Base-by-base conservation (phyloP, 148 eudicot genomes). In the Vaccinium corymbosum region DNA sequence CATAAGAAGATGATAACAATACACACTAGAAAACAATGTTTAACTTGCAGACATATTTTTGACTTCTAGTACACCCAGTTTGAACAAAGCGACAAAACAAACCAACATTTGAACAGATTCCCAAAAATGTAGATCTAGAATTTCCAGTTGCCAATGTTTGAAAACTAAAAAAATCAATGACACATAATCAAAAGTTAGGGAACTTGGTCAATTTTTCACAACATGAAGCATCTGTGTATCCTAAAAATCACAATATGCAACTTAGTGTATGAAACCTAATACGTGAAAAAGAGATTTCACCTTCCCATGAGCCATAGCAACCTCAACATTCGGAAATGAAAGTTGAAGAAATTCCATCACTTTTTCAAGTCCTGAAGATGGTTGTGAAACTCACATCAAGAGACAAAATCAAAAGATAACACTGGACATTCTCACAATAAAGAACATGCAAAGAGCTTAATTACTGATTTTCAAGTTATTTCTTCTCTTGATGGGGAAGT, bases 251-350 rank as follows among this genome's bases (percentile, higher is more conserved):
- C 14, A 20, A 29, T 32, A 57, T n/a, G 49, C 25, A 29, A 56
- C 46, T 79, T 79, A 32, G 11, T 32, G 1, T n/a, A 66, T 6
- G 42, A 57, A 17, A 14, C 48, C 49, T 50, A 51, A 29, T 15
- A 12, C 16, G 80, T 14, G 7, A 10, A 76, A 55, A 61, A 82
- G 42, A 42, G 20, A 61, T 20, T 61, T 82, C 83, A 96, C 99
- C 97, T 96, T 92, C 86, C 99, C 99, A 85, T 96, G 99, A 83
- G 99, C 99, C 85, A 94, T 86, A 84, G 98, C 99, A 86, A 93
- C 89, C 83, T 93, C 93, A 89, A 92, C 90, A 85, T 91, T 87
- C 81, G 98, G 94, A 86, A 92, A 92, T 48, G 99, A 89, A 48
- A 83, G 86, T 81, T 89, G 90, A 52, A 96, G 93, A 86, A 92